Base-by-base conservation (phyloP, 1,139 yeast genomes). In the Kurtzmaniella quercitrusa region DNA sequence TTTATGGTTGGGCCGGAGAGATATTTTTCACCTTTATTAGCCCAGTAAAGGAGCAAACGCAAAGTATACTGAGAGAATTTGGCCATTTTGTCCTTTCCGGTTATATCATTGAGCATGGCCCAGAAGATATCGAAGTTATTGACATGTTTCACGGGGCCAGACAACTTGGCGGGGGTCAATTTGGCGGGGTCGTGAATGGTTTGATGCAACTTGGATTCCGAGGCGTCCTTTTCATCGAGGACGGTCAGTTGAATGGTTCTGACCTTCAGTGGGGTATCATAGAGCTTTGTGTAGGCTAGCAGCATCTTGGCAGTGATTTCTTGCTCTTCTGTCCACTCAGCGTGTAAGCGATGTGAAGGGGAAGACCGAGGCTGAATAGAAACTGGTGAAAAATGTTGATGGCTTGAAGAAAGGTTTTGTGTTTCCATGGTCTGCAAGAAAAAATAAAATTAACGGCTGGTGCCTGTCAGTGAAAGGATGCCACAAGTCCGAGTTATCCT, bases 61-160 rank as follows among this genome's bases (percentile, higher is more conserved):
- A 85, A 60, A 0, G 75, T 58, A 54, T 83, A 84, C 53, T 81
- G 85, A 24, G 80, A 68, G 4, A 80, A 67, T 54, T 85, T 85
- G 31, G 88, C 85, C 51, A 82, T 48, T 54, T 83, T 82, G 55
- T 85, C 93, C 58, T 84, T 85, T 31, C 91, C 91, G 2, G 78
- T 72, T 23, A 83, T 60, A 45, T 75, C 73, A 48, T 74, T 76
- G 46, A 82, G 60, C 63, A 79, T 64, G 34, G 67, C 65, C 64
- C 81, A 73, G 45, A 81, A 65, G 3, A 82, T 64, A 41, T 78
- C 82, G 58, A 48, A 46, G 44, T 17, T 43, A 37, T 43, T 47
- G 24, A 46, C 44, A 31, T 53, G 54, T 15, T 53, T 57, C 54
- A 39, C 40, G 51, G 37, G 50, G 48, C 49, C 12, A 38, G 38